Evolutionary conservation across 2,329 filamentous ascomycete species (phyloP).

Genomic region (Colletotrichum spinosum): DNA sequence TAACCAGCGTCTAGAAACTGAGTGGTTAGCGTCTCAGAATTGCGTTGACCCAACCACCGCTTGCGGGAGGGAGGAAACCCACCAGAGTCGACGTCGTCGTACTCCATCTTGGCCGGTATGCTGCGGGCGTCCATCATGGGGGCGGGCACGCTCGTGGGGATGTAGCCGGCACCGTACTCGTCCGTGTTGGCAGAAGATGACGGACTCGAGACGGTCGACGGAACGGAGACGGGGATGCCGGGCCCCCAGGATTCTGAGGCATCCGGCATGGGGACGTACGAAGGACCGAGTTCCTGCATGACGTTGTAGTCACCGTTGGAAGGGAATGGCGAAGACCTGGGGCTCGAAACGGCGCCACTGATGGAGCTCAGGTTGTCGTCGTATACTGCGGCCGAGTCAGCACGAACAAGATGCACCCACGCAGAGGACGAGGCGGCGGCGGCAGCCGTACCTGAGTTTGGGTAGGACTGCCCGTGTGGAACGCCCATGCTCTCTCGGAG

Average conservation of each 20-base stretch:
- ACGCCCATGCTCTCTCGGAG: slow-evolving; percentile 59
- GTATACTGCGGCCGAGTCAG: slow-evolving; percentile 48
- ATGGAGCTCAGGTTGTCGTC: slow-evolving; percentile 54
- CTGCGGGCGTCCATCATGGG: slow-evolving; percentile 53
- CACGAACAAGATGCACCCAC: slow-evolving; percentile 34
- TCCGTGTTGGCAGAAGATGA: slow-evolving; percentile 61
- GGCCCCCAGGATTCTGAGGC: slow-evolving; percentile 60
- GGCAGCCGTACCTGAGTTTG: slow-evolving; percentile 51
- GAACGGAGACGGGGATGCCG: slow-evolving; percentile 55
- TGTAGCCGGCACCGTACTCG: slow-evolving; percentile 60
- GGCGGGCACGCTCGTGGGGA: slow-evolving; percentile 61
- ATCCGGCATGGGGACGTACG: slow-evolving; percentile 55
- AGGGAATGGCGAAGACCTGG: slow-evolving; percentile 59
- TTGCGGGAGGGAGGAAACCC: slow-evolving; percentile 23
- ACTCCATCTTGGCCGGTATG: slow-evolving; percentile 53
- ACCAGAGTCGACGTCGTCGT: slow-evolving; percentile 47
- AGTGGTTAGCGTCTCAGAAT: slow-evolving; percentile 44
- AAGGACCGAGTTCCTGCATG: slow-evolving; percentile 54
- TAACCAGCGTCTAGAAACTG: slow-evolving; percentile 47
- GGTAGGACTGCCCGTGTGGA: slow-evolving; percentile 55
- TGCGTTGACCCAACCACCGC: slow-evolving; percentile 36
- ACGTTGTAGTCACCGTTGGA: slow-evolving; percentile 55
- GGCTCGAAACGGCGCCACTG: slow-evolving; percentile 55
- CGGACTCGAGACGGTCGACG: slow-evolving; percentile 64
- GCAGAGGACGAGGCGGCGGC: slow-evolving; percentile 36